Percentiles rank a stretch among this genome's conserved stretches.
phyloP scores from a whole-genome alignment of 768 basidiomycete genomes.

The Xerocomus spinulosus region DNA sequence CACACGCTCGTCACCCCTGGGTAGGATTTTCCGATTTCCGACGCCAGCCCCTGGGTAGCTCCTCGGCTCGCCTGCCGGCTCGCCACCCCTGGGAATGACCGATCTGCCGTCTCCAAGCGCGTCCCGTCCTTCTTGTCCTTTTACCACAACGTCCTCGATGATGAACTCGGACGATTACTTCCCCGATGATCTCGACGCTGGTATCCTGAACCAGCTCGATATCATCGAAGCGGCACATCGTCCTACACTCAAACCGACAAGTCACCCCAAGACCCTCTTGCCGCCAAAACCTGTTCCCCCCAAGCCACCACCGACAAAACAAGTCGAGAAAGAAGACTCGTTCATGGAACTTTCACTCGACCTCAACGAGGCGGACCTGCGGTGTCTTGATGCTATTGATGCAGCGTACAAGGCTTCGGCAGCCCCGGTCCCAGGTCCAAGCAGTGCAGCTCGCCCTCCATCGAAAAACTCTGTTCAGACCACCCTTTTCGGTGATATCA shows the following conservation, averaged over 20 bases:
- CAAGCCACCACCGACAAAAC: constrained; percentile 13
- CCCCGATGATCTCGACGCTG: constrained; percentile 60
- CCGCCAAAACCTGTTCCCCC: constrained; percentile 12
- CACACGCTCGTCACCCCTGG: too few relatives aligned
- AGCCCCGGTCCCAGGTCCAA: constrained; percentile 39
- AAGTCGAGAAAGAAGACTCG: constrained; percentile 37
- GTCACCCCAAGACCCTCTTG: constrained; percentile 7
- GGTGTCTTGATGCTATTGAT: constrained; percentile 50
- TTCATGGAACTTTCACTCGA: constrained; percentile 54
- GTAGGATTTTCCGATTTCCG: too few relatives aligned
- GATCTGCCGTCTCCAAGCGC: background rate
- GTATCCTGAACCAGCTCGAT: constrained; percentile 57
- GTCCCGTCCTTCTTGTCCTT: background rate
- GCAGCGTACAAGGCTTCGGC: constrained; percentile 42
- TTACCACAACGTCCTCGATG: constrained; percentile 3
- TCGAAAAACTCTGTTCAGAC: constrained; percentile 50
- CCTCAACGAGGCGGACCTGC: constrained; percentile 51
- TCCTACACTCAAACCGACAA: constrained; percentile 14
- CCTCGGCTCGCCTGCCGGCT: too few relatives aligned
- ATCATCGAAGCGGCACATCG: constrained; percentile 62
- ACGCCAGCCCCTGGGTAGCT: too few relatives aligned
- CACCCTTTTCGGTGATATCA: constrained; percentile 62
- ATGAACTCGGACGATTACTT: constrained; percentile 83
- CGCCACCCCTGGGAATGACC: too few relatives aligned
- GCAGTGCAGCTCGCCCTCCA: constrained; percentile 19